These are phyloP conservation scores for Aureobasidium subglaciale DNA, from an alignment of 2,329 filamentous ascomycete genomes.

Conservation along the genomic window DNA sequence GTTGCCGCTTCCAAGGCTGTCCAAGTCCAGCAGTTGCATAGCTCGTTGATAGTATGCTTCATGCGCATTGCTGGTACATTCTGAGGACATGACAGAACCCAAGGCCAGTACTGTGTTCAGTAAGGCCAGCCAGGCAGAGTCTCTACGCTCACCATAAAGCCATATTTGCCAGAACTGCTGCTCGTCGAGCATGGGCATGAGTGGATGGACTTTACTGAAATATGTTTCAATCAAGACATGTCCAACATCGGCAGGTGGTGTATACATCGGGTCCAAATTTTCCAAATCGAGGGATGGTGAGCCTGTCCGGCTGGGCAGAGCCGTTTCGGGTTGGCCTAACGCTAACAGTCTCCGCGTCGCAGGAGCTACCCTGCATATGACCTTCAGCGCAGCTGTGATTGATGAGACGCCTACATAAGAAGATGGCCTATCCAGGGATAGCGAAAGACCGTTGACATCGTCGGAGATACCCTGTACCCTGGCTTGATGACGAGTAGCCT, in stretches of 20 bases:
- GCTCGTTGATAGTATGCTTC: constrained; percentile 26
- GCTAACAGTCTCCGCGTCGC: constrained; percentile 23
- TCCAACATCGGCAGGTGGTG: constrained; percentile 25
- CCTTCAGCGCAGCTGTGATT: constrained; percentile 28
- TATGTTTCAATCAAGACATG: constrained; percentile 27
- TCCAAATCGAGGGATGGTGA: constrained; percentile 22
- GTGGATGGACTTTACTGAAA: constrained; percentile 26
- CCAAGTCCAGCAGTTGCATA: constrained; percentile 24
- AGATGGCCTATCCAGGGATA: constrained; percentile 26
- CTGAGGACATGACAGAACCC: constrained; percentile 24
- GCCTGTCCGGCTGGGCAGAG: constrained; percentile 23
- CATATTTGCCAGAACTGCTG: constrained; percentile 27
- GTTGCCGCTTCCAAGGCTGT: constrained; percentile 27
- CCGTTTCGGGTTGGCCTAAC: constrained; percentile 22
- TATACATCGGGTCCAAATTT: constrained; percentile 16
- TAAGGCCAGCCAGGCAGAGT: constrained; percentile 27
- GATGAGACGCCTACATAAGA: constrained; percentile 29
- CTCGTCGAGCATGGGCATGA: constrained; percentile 31
- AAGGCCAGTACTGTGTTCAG: constrained; percentile 28
- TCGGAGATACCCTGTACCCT: constrained; percentile 36
- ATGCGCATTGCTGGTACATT: constrained; percentile 24
- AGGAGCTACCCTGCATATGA: constrained; percentile 27
- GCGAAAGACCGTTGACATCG: constrained; percentile 27
- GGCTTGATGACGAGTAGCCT: constrained; percentile 40
- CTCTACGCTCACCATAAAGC: constrained; percentile 24